Base-by-base conservation (phyloP, 2,329 filamentous ascomycete species). In the Elsinoe necatrix region DNA sequence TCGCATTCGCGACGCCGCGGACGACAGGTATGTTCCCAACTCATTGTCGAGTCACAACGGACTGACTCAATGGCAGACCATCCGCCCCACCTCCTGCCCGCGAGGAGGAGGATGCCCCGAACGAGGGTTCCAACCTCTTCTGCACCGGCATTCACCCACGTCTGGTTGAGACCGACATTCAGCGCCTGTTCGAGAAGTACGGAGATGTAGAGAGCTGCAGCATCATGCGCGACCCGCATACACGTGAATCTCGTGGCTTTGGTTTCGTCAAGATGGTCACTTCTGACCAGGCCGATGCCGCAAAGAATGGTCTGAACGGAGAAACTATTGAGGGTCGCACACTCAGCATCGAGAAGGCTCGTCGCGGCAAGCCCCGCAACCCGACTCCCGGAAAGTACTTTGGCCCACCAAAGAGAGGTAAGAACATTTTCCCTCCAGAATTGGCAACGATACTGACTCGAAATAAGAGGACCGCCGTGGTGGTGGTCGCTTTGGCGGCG, bases 231-330 rank as follows among this genome's bases (percentile, higher is more conserved):
- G 93, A 98, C 70, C 93, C 93, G 61, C 93, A 98, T 74, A 95
- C 89, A 68, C 95, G 95, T 76, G 93, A 98, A 75, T 97, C 92
- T 65, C 93, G 93, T 73, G 93, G 93, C 63, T 98, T 98, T 64
- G 93, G 93, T 57, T 98, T 98, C 77, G 93, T 98, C 71, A 97
- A 98, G 79, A 97, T 98, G 92, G 84, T 90, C 60, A 95, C 89
- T 58, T 83, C 89, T 50, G 92, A 97, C 57, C 88, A 95, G 74
- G 93, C 93, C 62, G 93, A 98, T 73, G 91, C 93, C 64, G 93
- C 93, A 64, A 95, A 93, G 78, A 93, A 97, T 68, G 92, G 88
- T 55, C 81, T 98, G 29, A 92, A 97, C 73, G 92, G 92, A 68
- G 92, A 97, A 73, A 83, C 89, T 64, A 90, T 96, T 63, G 92